These are phyloP conservation scores for Colletotrichum lupini DNA, from an alignment of 2,329 filamentous ascomycete genomes.

Conservation along the genomic window DNA sequence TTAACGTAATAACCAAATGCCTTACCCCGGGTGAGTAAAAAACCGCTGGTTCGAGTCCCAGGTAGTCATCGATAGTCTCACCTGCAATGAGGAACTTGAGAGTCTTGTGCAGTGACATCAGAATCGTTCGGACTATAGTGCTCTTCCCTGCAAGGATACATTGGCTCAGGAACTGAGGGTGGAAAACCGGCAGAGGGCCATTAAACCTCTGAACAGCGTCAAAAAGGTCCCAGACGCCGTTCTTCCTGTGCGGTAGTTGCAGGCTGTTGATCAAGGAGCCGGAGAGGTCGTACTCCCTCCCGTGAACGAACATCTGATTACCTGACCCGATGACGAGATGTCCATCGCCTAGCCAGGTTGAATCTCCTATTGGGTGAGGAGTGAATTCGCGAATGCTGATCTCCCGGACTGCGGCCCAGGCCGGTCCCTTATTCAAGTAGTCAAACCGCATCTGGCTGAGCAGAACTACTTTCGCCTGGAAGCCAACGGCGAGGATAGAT, in stretches of 20 bases:
- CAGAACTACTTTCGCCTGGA: constrained; percentile 84
- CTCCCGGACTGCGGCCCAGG: constrained; percentile 87
- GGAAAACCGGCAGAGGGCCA: constrained; percentile 87
- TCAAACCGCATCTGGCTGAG: constrained; percentile 91
- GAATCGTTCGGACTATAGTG: constrained; percentile 75
- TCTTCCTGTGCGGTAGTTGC: constrained; percentile 59
- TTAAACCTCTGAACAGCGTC: constrained; percentile 86
- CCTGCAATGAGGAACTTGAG: constrained; percentile 87
- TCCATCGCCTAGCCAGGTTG: constrained; percentile 88
- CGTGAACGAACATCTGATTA: constrained; percentile 89
- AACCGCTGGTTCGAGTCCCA: constrained; percentile 73
- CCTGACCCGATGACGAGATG: constrained; percentile 89
- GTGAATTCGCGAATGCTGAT: constrained; percentile 85
- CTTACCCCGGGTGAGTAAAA: constrained; percentile 59
- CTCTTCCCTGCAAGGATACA: constrained; percentile 86
- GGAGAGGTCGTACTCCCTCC: constrained; percentile 76
- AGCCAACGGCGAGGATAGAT: constrained; percentile 91
- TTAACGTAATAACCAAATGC: constrained; percentile 27
- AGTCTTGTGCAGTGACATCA: constrained; percentile 78
- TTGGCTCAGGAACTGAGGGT: constrained; percentile 90
- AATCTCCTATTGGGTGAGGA: constrained; percentile 91
- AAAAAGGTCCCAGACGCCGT: constrained; percentile 76
- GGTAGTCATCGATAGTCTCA: constrained; percentile 81
- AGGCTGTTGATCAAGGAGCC: constrained; percentile 67
- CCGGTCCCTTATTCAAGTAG: constrained; percentile 88